Conservation (phyloP, 352 stramenopile genomes). For the Globisporangium sylvaticum region DNA sequence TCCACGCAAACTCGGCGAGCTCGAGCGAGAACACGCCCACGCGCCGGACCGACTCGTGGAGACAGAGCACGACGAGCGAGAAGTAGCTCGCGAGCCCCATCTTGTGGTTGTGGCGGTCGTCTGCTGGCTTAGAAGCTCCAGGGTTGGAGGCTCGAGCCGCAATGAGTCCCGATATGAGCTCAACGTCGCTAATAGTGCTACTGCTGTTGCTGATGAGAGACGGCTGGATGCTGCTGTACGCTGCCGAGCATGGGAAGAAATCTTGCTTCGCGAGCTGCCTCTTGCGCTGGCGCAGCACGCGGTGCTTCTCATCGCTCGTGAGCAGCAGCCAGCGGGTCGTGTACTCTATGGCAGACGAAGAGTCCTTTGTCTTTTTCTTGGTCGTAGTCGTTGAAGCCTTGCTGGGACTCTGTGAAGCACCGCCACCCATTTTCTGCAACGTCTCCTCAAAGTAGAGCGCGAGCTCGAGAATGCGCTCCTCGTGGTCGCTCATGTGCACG, state of each 20-base stretch:
- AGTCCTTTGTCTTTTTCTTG: not conserved
- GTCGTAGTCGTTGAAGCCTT: not conserved
- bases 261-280: conserved; percentile 14
- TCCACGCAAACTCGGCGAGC: conserved; percentile 27
- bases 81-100: conserved; percentile 23
- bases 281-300: conserved; percentile 15
- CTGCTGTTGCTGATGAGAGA: not conserved
- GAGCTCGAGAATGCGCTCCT: conserved; percentile 34
- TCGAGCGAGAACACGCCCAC: conserved; percentile 34
- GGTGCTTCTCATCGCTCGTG: conserved; percentile 10
- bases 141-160: not conserved
- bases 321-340: conserved; percentile 20
- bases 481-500: conserved; percentile 40
- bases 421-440: not conserved
- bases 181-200: not conserved
- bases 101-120: conserved; percentile 5
- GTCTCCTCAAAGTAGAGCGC: conserved; percentile 34
- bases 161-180: conserved; percentile 1
- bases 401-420: not conserved
- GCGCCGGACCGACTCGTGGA: conserved; percentile 32
- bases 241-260: conserved; percentile 18
- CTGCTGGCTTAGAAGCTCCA: not conserved
- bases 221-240: not conserved
- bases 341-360: too few species aligned
- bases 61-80: conserved; percentile 30